Conservation (phyloP, 2,329 filamentous ascomycete species). For the Phialemoniopsis sp. region DNA sequence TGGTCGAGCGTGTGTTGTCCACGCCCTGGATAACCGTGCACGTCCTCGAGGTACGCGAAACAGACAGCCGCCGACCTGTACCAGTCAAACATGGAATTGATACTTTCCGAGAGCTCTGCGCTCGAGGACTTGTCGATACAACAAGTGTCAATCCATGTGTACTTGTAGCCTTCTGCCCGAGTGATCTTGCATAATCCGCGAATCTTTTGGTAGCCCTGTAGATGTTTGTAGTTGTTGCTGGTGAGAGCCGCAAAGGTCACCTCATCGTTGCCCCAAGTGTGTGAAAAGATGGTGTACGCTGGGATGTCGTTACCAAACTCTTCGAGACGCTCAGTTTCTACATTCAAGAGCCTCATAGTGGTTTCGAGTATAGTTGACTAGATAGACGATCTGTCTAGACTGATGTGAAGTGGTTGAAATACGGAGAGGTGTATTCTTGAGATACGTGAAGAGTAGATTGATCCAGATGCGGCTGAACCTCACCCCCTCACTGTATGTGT, state of each 20-base stretch:
- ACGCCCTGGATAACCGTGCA: not conserved
- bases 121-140: conserved; percentile 3
- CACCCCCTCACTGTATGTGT: no score
- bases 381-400: no score
- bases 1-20: not conserved
- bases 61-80: not conserved
- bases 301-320: not conserved
- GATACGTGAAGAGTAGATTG: no score
- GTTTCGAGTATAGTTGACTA: no score
- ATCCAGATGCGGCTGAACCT: no score
- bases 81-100: conserved; percentile 3
- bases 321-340: no score
- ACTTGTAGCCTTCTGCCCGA: not conserved
- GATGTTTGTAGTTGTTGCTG: not conserved
- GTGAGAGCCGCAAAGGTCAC: conserved; percentile 4
- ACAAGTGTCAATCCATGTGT: conserved; percentile 5
- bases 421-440: no score
- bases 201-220: conserved; percentile 1
- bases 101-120: conserved; percentile 2
- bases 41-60: conserved; percentile 1
- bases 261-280: conserved; percentile 11
- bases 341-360: no score
- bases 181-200: not conserved
- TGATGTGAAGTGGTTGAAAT: no score
- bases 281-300: conserved; percentile 11